Evolutionary conservation across 2,329 filamentous ascomycete genomes (phyloP).

Genomic region (Phyllosticta capitalensis): DNA sequence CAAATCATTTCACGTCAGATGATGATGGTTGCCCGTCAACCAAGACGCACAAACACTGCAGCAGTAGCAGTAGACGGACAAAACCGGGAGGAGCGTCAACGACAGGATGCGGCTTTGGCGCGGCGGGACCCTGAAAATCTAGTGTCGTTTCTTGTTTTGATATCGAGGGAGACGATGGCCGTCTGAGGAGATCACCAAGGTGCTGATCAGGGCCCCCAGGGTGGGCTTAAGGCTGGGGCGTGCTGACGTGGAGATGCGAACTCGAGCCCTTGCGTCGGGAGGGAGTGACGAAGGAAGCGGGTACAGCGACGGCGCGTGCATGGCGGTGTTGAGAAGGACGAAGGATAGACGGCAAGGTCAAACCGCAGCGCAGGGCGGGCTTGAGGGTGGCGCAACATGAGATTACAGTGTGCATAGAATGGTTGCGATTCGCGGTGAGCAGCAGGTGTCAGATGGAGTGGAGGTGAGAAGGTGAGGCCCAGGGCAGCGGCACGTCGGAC

Average conservation of each 20-base stretch:
- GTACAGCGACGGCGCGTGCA: neutral
- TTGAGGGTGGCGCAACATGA: neutral
- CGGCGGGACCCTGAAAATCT: neutral
- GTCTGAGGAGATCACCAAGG: neutral
- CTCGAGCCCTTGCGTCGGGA: neutral
- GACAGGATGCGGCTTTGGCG: too few relatives aligned
- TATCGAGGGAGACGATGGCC: neutral
- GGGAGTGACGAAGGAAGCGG: neutral
- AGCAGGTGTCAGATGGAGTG: neutral
- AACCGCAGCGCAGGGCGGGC: neutral
- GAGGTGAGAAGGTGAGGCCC: neutral
- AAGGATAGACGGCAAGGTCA: neutral
- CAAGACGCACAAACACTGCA: neutral
- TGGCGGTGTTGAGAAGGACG: neutral
- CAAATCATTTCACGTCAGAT: neutral
- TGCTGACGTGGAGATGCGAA: neutral
- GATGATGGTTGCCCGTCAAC: neutral
- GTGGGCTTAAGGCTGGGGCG: neutral
- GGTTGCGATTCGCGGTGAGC: neutral
- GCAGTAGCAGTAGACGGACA: neutral
- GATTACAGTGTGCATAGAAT: neutral
- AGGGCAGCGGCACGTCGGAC: neutral
- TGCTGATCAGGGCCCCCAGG: neutral
- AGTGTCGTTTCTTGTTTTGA: neutral
- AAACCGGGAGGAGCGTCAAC: neutral